Evolutionary conservation across 2,329 filamentous ascomycete species (phyloP), one percentile per base, ranked within the genome.

Genomic region (Colletotrichum sp.): DNA sequence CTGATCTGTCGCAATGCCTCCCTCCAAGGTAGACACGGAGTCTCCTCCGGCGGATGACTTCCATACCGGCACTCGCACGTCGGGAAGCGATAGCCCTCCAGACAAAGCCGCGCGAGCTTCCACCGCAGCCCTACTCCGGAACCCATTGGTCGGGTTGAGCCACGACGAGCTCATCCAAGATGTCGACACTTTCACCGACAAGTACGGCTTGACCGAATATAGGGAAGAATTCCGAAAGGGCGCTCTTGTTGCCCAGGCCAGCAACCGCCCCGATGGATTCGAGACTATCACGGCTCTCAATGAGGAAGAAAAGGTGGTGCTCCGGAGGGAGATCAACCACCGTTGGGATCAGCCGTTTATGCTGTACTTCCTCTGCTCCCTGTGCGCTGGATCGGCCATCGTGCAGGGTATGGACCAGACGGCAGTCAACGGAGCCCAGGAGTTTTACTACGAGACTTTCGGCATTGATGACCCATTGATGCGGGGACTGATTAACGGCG

Each of bases 391-490:
- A 12, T 63, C 57, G 8, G 36, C 34, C n/a, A n/a, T 61, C 9
- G 74, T 76, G 7, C 92, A 93, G 78, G 92, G 92, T 78, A 92
- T 93, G 90, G 91, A 93, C 79, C 90, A 93, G 81, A 92, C 91
- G 0, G 92, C 92, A 4, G 91, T 92, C 64, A 92, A 93, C 75
- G 92, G 92, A 48, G 92, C 91, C 5, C n/a, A 69, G 84, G 78
- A 84, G 84, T 84, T 81, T 13, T 83, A 84, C 59, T 84, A 82
- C 12, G 10, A 67, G 0, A 81, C 82, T 7, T 84, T 85, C 16
- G 18, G 77, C 0, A 82, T 84, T 75, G 84, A 24, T 81, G 88
- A 75, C 85, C 85, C 21, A 67, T 78, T 16, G 89, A 83, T 93
- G 43, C 80, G 87, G 13, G 92, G 90, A 4, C 86, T 92, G 6